phyloP scores from a whole-genome alignment of 352 stramenopile species.

The Blastocystis sp. region DNA sequence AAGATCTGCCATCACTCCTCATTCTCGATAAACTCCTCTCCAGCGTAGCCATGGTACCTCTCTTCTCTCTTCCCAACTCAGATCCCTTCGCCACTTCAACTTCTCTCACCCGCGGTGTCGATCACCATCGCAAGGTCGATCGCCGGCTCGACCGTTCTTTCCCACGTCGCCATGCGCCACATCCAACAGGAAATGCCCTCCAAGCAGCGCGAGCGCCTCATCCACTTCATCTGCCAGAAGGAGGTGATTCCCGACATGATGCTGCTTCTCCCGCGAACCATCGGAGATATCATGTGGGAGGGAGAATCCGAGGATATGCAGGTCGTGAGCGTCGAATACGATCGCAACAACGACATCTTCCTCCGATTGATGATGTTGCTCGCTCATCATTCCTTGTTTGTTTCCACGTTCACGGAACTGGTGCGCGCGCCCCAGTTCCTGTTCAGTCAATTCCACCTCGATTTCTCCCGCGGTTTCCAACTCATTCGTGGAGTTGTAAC shows the following conservation, averaged over 20 bases:
- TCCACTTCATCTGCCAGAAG: background rate
- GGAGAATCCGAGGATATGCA: background rate
- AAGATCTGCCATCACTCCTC: background rate
- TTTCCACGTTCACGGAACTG: background rate
- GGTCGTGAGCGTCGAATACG: background rate
- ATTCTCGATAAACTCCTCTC: constrained; percentile 3
- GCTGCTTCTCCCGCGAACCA: background rate
- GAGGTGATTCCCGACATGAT: background rate
- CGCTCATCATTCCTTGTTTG: background rate
- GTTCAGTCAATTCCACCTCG: constrained; percentile 7
- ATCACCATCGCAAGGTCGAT: background rate
- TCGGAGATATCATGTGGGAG: background rate
- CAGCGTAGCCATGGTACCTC: background rate
- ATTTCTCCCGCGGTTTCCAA: background rate
- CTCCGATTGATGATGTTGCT: constrained; percentile 15
- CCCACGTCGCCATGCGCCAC: background rate
- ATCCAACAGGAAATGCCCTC: background rate
- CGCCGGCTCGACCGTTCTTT: background rate
- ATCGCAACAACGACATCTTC: constrained; percentile 37
- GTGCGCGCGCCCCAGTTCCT: background rate
- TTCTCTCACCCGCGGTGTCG: background rate
- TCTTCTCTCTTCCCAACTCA: background rate
- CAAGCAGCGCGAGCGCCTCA: background rate
- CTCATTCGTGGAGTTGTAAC: background rate
- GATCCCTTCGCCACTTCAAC: constrained; percentile 20